Evolutionary conservation across 108 stramenopile species (phyloP).

Genomic region (Cyclotella choctawhatcheeana): DNA sequence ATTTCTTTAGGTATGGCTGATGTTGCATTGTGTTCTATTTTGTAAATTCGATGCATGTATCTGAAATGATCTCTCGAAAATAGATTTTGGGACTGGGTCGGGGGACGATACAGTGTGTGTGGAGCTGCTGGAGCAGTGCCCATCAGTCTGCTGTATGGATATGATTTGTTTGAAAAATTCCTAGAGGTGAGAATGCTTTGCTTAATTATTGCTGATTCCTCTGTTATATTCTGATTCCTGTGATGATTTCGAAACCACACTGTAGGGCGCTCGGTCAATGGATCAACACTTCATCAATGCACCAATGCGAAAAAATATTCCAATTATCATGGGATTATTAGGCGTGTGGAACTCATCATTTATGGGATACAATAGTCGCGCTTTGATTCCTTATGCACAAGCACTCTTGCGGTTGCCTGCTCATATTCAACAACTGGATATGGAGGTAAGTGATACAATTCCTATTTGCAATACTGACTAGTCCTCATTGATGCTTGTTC

Average conservation of each 20-base stretch:
- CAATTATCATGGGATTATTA: conserved; percentile 96
- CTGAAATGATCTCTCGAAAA: too few relatives aligned
- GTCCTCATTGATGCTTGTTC: not conserved
- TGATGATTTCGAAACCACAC: too few relatives aligned
- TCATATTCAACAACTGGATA: conserved; percentile 99
- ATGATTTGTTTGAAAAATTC: conserved; percentile 92
- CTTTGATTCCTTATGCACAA: conserved; percentile 96
- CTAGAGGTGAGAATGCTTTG: conserved; percentile 63
- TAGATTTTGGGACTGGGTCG: conserved; percentile 99
- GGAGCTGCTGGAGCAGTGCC: conserved; percentile 94
- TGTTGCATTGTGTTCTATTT: too few relatives aligned
- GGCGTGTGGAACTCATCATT: conserved; percentile 99
- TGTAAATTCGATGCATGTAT: too few relatives aligned
- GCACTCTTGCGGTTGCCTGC: conserved; percentile 97
- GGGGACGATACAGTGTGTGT: conserved; percentile 95
- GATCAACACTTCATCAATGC: conserved; percentile 96
- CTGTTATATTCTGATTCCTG: conserved; percentile 48
- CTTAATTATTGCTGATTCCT: too few relatives aligned
- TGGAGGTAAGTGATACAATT: conserved; percentile 88
- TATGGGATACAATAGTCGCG: conserved; percentile 86
- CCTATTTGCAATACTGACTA: conserved; percentile 49
- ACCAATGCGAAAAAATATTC: conserved; percentile 93
- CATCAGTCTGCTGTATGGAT: conserved; percentile 92
- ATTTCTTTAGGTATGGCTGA: conserved; percentile 91
- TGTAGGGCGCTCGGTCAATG: conserved; percentile 94